These are phyloP conservation scores for Yamadazyma laniorum DNA, from an alignment of 805 yeast species.

Conservation along the genomic window DNA sequence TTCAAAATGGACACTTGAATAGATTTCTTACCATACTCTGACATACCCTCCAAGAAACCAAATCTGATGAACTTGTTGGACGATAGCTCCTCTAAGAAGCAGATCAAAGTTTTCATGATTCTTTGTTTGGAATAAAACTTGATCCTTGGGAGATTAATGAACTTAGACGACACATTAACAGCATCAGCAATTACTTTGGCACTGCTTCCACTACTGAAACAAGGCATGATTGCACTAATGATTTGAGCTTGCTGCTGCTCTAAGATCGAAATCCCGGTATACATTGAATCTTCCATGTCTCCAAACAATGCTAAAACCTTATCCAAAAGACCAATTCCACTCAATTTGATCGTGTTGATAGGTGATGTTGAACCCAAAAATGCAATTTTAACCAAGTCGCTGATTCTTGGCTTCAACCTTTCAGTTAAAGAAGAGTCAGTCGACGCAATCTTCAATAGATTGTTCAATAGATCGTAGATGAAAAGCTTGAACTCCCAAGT, in stretches of 20 bases:
- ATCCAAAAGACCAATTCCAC: constrained; percentile 67
- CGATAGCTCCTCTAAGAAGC: constrained; percentile 61
- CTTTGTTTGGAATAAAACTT: constrained; percentile 45
- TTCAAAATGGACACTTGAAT: constrained; percentile 61
- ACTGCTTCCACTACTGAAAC: constrained; percentile 71
- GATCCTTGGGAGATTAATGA: constrained; percentile 50
- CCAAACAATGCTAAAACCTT: constrained; percentile 61
- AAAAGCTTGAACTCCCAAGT: constrained; percentile 55
- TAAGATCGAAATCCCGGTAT: constrained; percentile 65
- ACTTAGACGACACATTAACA: constrained; percentile 71
- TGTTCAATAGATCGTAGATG: constrained; percentile 46
- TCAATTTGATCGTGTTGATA: constrained; percentile 53
- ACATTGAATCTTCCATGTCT: constrained; percentile 64
- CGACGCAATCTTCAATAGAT: constrained; percentile 40
- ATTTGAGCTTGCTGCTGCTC: constrained; percentile 96
- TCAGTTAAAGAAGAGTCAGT: constrained; percentile 38
- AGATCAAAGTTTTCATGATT: constrained; percentile 61
- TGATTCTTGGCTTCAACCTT: constrained; percentile 44
- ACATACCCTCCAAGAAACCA: constrained; percentile 52
- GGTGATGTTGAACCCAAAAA: constrained; percentile 80
- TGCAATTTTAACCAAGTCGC: constrained; percentile 72
- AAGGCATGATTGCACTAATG: constrained; percentile 83
- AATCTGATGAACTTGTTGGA: constrained; percentile 45
- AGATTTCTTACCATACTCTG: constrained; percentile 46
- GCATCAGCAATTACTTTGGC: constrained; percentile 76